Percentiles rank a stretch among this genome's conserved stretches.
Conservation (phyloP, 2,329 filamentous ascomycete genomes). For the Thyridium curvatum region DNA sequence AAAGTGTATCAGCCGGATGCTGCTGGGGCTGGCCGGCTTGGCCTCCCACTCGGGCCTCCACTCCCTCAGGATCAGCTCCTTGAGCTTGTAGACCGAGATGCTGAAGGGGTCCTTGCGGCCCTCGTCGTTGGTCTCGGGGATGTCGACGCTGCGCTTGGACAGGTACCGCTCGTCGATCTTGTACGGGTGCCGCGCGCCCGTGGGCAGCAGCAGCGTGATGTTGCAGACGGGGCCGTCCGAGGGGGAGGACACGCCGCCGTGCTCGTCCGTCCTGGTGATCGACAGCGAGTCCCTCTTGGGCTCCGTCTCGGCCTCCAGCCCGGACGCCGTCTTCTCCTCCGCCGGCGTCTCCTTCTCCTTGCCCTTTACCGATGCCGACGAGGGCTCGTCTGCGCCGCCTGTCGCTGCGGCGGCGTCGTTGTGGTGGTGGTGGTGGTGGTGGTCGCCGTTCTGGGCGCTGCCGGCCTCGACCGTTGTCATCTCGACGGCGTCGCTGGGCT, state of each 20-base stretch:
- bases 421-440: neutral
- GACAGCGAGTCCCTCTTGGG: conserved; percentile 12
- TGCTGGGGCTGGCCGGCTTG: conserved; percentile 77
- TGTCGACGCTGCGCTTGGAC: conserved; percentile 68
- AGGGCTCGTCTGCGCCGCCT: conserved; percentile 4
- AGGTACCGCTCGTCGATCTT: conserved; percentile 85
- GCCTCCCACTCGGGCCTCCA: conserved; percentile 92
- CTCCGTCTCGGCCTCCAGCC: conserved; percentile 12
- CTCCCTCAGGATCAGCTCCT: conserved; percentile 87
- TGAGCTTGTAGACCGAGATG: conserved; percentile 89
- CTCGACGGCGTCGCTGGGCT: conserved; percentile 28
- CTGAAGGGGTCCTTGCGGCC: conserved; percentile 72
- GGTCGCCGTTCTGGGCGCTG: neutral
- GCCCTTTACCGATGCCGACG: conserved; percentile 17
- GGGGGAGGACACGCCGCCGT: neutral
- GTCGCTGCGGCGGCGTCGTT: conserved; percentile 6
- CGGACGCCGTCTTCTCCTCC: conserved; percentile 15
- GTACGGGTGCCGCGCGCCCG: conserved; percentile 79
- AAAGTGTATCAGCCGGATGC: conserved; percentile 87
- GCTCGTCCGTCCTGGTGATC: conserved; percentile 4
- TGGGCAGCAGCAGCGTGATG: conserved; percentile 79
- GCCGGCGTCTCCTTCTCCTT: conserved; percentile 24
- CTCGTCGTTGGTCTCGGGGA: conserved; percentile 57
- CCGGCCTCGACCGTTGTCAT: conserved; percentile 23
- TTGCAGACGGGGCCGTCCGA: conserved; percentile 44